phyloP scores from a whole-genome alignment of 306 rosid species.

The Lithocarpus polystachyus region DNA sequence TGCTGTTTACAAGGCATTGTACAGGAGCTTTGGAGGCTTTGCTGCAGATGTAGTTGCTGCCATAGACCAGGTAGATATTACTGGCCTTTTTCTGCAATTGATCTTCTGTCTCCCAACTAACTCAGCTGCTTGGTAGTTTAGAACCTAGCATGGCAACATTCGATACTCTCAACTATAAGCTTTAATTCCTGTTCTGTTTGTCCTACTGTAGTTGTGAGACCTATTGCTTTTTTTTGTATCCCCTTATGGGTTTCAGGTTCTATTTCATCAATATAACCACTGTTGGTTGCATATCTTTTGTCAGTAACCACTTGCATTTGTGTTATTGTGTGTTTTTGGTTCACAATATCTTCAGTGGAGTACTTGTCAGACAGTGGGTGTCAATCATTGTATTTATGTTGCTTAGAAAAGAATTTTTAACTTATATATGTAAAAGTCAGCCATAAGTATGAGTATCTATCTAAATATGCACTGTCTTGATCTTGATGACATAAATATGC shows the following conservation, averaged over 20 bases:
- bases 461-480: conserved; percentile 1
- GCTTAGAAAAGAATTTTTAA: not conserved
- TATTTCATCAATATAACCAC: not conserved
- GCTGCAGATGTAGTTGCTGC: conserved; percentile 99
- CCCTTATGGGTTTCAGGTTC: not conserved
- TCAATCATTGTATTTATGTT: not conserved
- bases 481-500: conserved; percentile 11
- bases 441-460: not conserved
- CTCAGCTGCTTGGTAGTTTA: not conserved
- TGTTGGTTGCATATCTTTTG: not conserved
- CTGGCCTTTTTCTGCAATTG: conserved; percentile 10
- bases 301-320: not conserved
- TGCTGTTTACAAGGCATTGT: conserved; percentile 95
- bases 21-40: conserved; percentile 97
- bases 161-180: not conserved
- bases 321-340: not conserved
- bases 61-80: conserved; percentile 76
- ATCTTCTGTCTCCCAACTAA: conserved; percentile 9
- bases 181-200: not conserved
- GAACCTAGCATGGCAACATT: not conserved
- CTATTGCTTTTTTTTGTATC: not conserved
- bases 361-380: not conserved
- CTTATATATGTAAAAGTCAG: not conserved
- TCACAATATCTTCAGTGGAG: not conserved
- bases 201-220: not conserved